phyloP scores from a whole-genome alignment of 768 basidiomycete species.

The Boletus subcaerulescens region DNA sequence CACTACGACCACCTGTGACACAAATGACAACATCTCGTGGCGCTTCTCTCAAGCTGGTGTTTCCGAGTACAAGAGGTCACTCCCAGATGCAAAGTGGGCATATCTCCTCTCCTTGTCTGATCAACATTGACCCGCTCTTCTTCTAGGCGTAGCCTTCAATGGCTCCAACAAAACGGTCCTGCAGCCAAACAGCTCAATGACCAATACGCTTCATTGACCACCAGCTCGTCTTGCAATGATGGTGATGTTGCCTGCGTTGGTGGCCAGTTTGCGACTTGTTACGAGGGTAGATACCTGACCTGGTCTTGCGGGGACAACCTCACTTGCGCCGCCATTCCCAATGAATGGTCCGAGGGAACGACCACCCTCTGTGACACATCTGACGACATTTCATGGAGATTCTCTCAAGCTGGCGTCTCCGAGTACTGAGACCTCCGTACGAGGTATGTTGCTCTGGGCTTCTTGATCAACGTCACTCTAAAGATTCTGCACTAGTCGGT shows the following conservation, averaged over 20 bases:
- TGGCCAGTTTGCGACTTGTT: constrained; percentile 17
- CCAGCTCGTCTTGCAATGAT: constrained; percentile 15
- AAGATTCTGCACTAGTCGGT: not conserved
- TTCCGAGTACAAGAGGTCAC: constrained; percentile 14
- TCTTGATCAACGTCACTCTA: not conserved
- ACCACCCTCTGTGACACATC: constrained; percentile 18
- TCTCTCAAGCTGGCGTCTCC: constrained; percentile 20
- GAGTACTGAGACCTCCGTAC: constrained; percentile 2
- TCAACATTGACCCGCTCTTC: not conserved
- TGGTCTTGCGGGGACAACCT: constrained; percentile 12
- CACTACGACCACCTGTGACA: constrained; percentile 19
- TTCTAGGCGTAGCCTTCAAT: constrained; percentile 12
- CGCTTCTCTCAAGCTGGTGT: constrained; percentile 10
- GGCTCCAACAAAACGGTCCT: constrained; percentile 24
- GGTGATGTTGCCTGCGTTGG: constrained; percentile 20
- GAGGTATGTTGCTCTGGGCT: not conserved
- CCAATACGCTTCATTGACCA: constrained; percentile 15
- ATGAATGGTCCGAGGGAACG: constrained; percentile 16
- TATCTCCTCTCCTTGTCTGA: not conserved
- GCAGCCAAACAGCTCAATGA: constrained; percentile 26
- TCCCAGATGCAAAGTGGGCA: not conserved
- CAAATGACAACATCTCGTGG: constrained; percentile 8
- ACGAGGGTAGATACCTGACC: constrained; percentile 10
- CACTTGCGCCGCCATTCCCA: constrained; percentile 24
- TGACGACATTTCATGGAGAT: constrained; percentile 17